Percentiles rank a stretch among this genome's conserved stretches.
phyloP scores from a whole-genome alignment of 73 alveolate genomes.

The Paramecium pentaurelia region DNA sequence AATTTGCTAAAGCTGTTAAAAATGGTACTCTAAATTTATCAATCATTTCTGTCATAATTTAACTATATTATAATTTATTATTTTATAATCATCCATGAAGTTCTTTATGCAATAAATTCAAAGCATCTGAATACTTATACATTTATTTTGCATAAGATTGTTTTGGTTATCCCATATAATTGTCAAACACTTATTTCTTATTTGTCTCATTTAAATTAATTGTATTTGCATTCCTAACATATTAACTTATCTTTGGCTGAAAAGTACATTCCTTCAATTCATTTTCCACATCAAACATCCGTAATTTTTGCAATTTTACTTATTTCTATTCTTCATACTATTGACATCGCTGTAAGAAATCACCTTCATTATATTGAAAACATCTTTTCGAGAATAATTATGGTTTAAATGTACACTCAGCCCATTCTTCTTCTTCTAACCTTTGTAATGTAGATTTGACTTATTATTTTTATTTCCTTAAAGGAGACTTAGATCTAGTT shows the following conservation, averaged over 20 bases:
- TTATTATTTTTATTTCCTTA: neutral
- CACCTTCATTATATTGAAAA: neutral
- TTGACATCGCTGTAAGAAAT: slow-evolving; percentile 13
- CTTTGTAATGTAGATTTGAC: neutral
- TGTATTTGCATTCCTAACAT: neutral
- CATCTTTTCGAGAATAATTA: neutral
- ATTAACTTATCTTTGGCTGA: slow-evolving; percentile 7
- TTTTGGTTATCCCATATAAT: neutral
- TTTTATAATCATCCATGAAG: neutral
- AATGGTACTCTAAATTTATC: neutral
- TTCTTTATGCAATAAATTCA: slow-evolving; percentile 8
- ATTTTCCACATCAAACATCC: slow-evolving; percentile 19
- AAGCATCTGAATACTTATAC: neutral
- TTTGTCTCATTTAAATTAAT: neutral
- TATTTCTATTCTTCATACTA: neutral
- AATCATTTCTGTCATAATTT: neutral
- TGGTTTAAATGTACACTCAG: slow-evolving; percentile 28
- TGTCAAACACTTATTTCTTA: neutral
- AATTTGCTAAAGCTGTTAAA: neutral
- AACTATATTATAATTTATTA: neutral
- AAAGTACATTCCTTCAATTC: slow-evolving; percentile 26
- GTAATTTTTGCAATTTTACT: neutral
- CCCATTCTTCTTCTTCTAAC: neutral
- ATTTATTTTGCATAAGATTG: neutral
- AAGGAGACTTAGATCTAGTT: neutral